Evolutionary conservation across 192 early-diverging fungal genomes (phyloP), one percentile per base, ranked within the genome.

Genomic region (Coemansia sp.): DNA sequence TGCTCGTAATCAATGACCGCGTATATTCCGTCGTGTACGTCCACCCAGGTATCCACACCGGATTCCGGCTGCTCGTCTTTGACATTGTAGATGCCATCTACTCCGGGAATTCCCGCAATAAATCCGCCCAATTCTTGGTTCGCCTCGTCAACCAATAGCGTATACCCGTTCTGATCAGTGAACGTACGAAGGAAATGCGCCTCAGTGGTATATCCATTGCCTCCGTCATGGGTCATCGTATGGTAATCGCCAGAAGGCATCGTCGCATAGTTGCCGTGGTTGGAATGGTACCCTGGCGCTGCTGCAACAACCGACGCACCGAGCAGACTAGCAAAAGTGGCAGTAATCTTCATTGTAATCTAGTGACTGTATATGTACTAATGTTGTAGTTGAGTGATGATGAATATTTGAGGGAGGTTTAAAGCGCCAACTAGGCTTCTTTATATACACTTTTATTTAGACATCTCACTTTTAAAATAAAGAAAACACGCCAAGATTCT

Each of bases 1-100:
- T 72, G 29, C 2, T 34, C 63, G 19, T 65, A 56, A 39, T 72
- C 69, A 21, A 72, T 61, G n/a, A 72, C 54, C 0, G 55, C 69
- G 8, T 72, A 31, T 27, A 58, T 22, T 3, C 69, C 63, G 23
- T 72, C 51, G 17, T 62, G 55, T 5, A 57, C 45, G 34, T 72
- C 58, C 4, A 58, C 58, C 69, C 69, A 72, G 0, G 69, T 72
- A 13, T 61, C 54, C 1, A 39, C 65, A 1, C 68, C 61, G 14
- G 47, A 41, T 1, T 31, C 51, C 9, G 45, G 14, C 18, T 39
- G 33, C 11, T 42, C 26, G 29, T 58, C 62, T 9, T 48, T 13
- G 10, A 35, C 38, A n/a, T 52, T 23, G 53, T 71, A 71, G 11
- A 71, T 63, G 15, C 68, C 68, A 29, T 71, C 68, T 1, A 56